Evolutionary conservation across 306 rosid species (phyloP).

Genomic region (Castanopsis chinensis): DNA sequence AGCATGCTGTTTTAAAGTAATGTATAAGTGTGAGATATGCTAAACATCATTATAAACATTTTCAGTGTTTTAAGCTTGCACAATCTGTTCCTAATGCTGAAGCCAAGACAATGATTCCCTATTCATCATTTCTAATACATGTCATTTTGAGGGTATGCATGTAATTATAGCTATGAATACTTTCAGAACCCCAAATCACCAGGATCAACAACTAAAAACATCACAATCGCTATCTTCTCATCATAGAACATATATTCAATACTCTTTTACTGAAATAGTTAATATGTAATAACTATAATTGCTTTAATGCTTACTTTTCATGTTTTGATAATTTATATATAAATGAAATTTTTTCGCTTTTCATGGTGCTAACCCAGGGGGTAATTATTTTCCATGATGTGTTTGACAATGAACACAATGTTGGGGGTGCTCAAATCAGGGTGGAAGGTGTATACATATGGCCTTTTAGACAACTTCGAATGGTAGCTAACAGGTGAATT

Average conservation of each 20-base stretch:
- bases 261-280: not conserved
- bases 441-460: conserved; percentile 99
- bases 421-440: conserved; percentile 86
- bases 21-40: not conserved
- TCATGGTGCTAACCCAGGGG: conserved; percentile 59
- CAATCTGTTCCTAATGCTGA: not conserved
- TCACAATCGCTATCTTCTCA: not conserved
- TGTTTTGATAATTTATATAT: not conserved
- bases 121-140: not conserved
- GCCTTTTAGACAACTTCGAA: conserved; percentile 98
- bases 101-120: not conserved
- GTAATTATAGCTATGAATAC: not conserved
- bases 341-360: conserved; percentile 10
- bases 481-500: conserved; percentile 87
- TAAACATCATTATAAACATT: not conserved
- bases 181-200: not conserved
- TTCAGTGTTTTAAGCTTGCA: not conserved
- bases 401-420: conserved; percentile 73
- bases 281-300: not conserved
- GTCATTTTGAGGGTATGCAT: not conserved
- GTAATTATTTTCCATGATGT: conserved; percentile 82
- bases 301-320: not conserved
- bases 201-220: not conserved
- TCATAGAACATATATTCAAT: not conserved
- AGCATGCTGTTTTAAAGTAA: not conserved